Conservation (phyloP, 2,329 filamentous ascomycete species). For the Onygenales sp. region DNA sequence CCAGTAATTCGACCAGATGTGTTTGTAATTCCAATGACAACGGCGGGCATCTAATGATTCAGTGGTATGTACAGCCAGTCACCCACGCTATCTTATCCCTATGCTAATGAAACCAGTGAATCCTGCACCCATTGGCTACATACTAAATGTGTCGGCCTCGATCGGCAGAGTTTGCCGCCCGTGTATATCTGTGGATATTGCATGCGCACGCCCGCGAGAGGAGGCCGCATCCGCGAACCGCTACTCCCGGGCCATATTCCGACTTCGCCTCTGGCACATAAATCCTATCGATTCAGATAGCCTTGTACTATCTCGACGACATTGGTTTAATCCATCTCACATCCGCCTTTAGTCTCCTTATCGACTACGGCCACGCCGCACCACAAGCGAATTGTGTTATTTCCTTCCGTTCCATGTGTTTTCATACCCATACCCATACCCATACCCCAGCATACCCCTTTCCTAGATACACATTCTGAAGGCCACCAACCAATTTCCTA, state of each 20-base stretch:
- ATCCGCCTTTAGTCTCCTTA: background rate
- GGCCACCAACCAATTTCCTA: background rate
- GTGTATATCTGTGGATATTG: conserved; percentile 46
- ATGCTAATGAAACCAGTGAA: conserved; percentile 32
- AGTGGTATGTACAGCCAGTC: conserved; percentile 36
- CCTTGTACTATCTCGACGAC: background rate
- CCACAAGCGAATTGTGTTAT: background rate
- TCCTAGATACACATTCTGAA: background rate
- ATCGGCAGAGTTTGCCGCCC: conserved; percentile 36
- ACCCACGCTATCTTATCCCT: background rate
- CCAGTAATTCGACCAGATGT: conserved; percentile 47
- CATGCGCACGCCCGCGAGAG: conserved; percentile 25
- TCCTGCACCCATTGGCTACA: conserved; percentile 56
- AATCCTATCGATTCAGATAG: conserved; percentile 11
- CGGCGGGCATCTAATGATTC: conserved; percentile 48
- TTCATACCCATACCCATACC: background rate
- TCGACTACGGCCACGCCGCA: background rate
- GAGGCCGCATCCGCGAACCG: conserved; percentile 16
- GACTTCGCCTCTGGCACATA: conserved; percentile 18
- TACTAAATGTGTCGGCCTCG: conserved; percentile 48
- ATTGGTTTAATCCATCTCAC: background rate
- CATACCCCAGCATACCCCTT: background rate
- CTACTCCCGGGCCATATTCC: conserved; percentile 9
- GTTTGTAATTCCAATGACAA: conserved; percentile 47
- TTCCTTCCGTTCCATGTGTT: background rate